Base-by-base conservation (phyloP, 176 grass and related monocot genomes). In the Zoysia japonica region DNA sequence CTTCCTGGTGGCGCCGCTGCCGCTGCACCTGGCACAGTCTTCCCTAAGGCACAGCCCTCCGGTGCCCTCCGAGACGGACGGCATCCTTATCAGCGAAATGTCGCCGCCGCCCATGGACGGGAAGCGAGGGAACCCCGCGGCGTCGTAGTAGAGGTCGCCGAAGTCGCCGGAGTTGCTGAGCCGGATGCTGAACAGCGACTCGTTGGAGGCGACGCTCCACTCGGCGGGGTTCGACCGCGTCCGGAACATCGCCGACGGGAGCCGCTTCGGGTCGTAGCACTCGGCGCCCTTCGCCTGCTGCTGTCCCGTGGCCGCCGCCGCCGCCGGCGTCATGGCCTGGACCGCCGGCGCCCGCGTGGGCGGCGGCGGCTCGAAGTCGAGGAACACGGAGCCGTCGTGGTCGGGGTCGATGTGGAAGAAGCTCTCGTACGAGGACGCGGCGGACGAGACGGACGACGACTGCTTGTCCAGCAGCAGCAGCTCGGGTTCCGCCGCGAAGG, bases 131-230 rank as follows among this genome's bases (percentile, higher is more conserved):
- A 88, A 39, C 14, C 76, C 80, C 3, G 68, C 46, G 14, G 69
- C 45, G 69, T 88, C 75, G 68, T 79, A 83, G 61, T 79, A 88
- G 57, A 28, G 42, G 12, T n/a, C 45, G 46, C 4, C 43, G 36
- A 51, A 2, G 14, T 78, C 75, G 68, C 17, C 68, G 75, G 44
- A 46, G 62, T 53, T n/a, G 17, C 62, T 51, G 52, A 79, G 68
- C 61, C 67, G 75, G 75, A 88, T 88, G 86, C 80, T 88, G 75
- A 88, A 88, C 7, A 88, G 69, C 68, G 80, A 83, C 0, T 79
- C 69, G 80, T 79, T 78, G 52, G 80, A 83, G 37, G 44, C 37
- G 80, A 49, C 52, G 80, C 86, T 88, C 86, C 86, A 88, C 12
- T 74, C 68, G 11, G 51, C 61, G 14, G 75, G 51, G 75, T 47